These are phyloP conservation scores for Trametes polyzona DNA, from an alignment of 1,284 basidiomycete species.

Conservation along the genomic window DNA sequence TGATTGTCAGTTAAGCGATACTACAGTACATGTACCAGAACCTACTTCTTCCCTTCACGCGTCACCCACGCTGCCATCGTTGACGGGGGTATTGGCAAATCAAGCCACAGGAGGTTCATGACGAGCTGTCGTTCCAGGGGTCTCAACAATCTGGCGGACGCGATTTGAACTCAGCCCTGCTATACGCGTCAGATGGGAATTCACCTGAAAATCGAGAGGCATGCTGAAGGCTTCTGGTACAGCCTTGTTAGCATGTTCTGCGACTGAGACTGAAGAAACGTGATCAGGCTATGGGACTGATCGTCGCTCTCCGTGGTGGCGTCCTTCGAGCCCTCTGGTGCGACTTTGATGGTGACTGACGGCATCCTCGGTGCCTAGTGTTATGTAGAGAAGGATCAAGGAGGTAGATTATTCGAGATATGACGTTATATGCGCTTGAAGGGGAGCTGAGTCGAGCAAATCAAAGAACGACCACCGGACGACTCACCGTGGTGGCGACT, in stretches of 20 bases:
- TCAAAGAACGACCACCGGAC: background rate
- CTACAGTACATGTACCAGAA: constrained; percentile 8
- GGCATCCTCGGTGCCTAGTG: constrained; percentile 12
- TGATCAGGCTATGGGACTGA: constrained; percentile 64
- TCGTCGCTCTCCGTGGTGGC: constrained; percentile 19
- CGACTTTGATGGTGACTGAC: constrained; percentile 21
- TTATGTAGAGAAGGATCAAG: background rate
- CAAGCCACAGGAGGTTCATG: constrained; percentile 92
- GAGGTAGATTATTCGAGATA: background rate
- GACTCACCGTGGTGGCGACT: constrained; percentile 5
- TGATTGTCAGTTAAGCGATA: constrained; percentile 17
- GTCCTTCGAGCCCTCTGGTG: constrained; percentile 13
- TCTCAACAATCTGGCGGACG: constrained; percentile 69
- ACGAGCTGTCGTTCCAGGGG: constrained; percentile 90
- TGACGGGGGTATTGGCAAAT: constrained; percentile 68
- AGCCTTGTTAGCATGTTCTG: constrained; percentile 83
- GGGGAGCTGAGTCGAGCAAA: background rate
- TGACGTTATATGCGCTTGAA: background rate
- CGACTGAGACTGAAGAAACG: constrained; percentile 87
- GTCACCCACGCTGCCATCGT: constrained; percentile 88
- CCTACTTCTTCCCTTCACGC: constrained; percentile 73
- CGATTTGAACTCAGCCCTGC: constrained; percentile 18
- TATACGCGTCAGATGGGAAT: constrained; percentile 14
- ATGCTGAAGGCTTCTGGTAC: constrained; percentile 90
- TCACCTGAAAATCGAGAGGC: constrained; percentile 92